phyloP scores from a whole-genome alignment of 352 stramenopile species.

The Phytophthora fragariaefolia region DNA sequence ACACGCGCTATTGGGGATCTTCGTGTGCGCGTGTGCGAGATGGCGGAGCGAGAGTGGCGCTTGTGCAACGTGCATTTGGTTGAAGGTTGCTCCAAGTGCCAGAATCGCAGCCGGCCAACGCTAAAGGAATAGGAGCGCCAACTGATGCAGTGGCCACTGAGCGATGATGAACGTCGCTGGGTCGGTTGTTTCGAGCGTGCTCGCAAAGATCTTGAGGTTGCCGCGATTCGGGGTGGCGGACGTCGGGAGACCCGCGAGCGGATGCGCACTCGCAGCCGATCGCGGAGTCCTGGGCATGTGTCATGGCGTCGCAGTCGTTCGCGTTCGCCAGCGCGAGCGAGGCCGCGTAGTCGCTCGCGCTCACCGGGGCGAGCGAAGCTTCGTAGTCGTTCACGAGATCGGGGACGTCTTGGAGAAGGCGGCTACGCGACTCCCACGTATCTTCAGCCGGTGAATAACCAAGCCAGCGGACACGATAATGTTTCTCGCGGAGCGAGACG shows the following conservation, averaged over 20 bases:
- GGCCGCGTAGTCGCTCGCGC: too few relatives aligned
- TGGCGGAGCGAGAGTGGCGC: neutral
- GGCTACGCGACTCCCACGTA: neutral
- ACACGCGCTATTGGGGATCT: neutral
- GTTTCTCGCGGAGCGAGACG: neutral
- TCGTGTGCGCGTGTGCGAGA: neutral
- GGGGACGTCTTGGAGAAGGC: too few relatives aligned
- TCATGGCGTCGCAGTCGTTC: too few relatives aligned
- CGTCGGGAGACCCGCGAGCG: neutral
- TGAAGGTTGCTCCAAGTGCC: neutral
- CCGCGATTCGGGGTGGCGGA: neutral
- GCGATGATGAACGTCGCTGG: neutral
- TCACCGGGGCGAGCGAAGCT: too few relatives aligned
- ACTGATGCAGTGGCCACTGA: neutral
- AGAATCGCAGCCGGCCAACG: neutral
- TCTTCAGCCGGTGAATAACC: neutral
- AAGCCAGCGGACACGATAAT: neutral
- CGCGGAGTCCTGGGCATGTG: too few relatives aligned
- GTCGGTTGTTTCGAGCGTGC: too few relatives aligned
- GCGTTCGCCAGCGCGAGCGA: too few relatives aligned
- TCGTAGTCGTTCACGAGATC: too few relatives aligned
- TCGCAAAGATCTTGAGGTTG: neutral
- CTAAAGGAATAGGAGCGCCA: too few relatives aligned
- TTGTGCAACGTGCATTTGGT: neutral
- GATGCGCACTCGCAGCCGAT: neutral